Conservation (phyloP, 2,329 filamentous ascomycete species). For the Colletotrichum gigasporum region DNA sequence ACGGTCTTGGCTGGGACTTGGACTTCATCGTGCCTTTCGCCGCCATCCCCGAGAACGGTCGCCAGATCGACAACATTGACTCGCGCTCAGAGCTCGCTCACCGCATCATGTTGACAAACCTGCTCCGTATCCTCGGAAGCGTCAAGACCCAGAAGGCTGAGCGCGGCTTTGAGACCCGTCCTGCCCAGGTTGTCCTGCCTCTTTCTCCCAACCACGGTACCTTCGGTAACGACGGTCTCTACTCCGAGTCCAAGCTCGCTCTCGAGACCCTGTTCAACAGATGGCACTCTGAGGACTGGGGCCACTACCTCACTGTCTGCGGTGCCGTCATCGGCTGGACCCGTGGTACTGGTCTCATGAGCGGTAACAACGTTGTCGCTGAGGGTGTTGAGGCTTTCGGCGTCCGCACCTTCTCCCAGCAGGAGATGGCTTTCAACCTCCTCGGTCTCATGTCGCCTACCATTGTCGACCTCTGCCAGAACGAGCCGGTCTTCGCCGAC, state of each 20-base stretch:
- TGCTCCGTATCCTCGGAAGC: constrained; percentile 87
- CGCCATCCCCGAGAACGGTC: constrained; percentile 94
- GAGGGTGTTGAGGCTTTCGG: constrained; percentile 97
- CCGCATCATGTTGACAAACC: constrained; percentile 98
- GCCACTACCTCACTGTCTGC: constrained; percentile 96
- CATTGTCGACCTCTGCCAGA: constrained; percentile 94
- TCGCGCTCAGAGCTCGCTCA: constrained; percentile 98
- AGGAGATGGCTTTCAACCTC: constrained; percentile 99
- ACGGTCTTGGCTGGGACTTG: constrained; percentile 96
- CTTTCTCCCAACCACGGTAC: constrained; percentile 98
- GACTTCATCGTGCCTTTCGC: constrained; percentile 97
- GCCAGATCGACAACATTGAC: constrained; percentile 96
- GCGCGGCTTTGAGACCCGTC: constrained; percentile 91
- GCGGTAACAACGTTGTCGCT: constrained; percentile 95
- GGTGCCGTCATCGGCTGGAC: constrained; percentile 99
- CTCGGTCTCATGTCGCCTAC: constrained; percentile 94
- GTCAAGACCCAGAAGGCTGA: constrained; percentile 92
- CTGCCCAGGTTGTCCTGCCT: constrained; percentile 94
- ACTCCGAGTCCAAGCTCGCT: constrained; percentile 97
- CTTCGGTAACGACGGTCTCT: constrained; percentile 96
- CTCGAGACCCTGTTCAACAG: constrained; percentile 98
- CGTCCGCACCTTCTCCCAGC: constrained; percentile 97
- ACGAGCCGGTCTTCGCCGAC: constrained; percentile 95
- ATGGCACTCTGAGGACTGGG: constrained; percentile 98
- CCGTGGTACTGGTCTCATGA: constrained; percentile 97